Percentiles rank a stretch among this genome's conserved stretches.
Evolutionary conservation across 2,329 filamentous ascomycete genomes (phyloP).

Genomic region (Cladosporium sp.): DNA sequence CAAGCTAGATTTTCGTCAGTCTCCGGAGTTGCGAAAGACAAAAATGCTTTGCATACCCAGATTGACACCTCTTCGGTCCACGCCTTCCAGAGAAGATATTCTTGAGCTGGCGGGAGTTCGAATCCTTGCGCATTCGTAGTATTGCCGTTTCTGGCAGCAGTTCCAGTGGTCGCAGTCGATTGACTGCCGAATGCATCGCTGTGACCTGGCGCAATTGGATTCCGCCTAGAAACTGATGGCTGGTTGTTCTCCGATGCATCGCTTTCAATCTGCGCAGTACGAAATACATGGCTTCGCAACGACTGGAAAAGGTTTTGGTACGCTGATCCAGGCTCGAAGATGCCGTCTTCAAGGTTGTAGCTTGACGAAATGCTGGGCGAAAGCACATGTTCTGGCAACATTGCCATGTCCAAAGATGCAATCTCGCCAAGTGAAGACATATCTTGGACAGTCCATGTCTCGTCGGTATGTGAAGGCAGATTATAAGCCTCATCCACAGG

Average conservation of each 20-base stretch:
- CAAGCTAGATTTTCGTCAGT: constrained; percentile 41
- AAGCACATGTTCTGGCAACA: neutral
- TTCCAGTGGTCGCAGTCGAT: neutral
- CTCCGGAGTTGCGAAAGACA: neutral
- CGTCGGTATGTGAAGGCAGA: neutral
- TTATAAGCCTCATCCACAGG: neutral
- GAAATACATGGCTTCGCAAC: constrained; percentile 23
- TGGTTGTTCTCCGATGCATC: neutral
- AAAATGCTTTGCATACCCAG: constrained; percentile 34
- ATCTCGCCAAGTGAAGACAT: neutral
- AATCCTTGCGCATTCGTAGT: constrained; percentile 26
- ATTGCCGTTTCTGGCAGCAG: neutral
- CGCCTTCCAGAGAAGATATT: constrained; percentile 32
- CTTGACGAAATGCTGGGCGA: constrained; percentile 15
- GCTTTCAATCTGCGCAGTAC: constrained; percentile 17
- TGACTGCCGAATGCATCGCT: neutral
- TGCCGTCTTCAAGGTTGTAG: constrained; percentile 22
- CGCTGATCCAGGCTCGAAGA: constrained; percentile 25
- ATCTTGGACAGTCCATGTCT: neutral
- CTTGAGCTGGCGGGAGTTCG: constrained; percentile 21
- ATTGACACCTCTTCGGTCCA: constrained; percentile 55
- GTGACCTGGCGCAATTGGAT: neutral
- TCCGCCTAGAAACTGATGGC: neutral
- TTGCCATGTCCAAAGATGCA: neutral
- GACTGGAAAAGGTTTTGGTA: constrained; percentile 25